Evolutionary conservation across 371 early-diverging fungal species (phyloP), one percentile per base, ranked within the genome.

Genomic region (Apophysomyces ossiformis): DNA sequence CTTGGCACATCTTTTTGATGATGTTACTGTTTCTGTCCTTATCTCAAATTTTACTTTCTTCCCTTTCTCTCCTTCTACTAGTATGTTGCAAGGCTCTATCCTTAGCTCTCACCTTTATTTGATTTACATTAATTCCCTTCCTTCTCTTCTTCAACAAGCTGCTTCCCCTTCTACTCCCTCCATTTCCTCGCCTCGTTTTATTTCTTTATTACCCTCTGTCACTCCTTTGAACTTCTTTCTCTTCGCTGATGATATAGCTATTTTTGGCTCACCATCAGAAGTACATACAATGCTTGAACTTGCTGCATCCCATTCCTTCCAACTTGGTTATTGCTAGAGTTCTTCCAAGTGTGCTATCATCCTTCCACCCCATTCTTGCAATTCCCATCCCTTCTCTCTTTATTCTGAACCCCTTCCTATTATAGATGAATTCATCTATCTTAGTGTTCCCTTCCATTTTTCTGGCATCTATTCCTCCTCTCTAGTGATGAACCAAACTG

Each of bases 61-160:
- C 7, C 45, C 58, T 13, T 68, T 73, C 44, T 12, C 15, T 5
- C 74, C 72, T 0, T 6, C 9, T n/a, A 68, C 70, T 7, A 70
- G 77, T 13, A 72, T 70, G 0, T 57, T 77, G 0, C 72, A 72
- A 61, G 72, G 1, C n/a, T 77, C 69, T 0, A 61, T 72, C 0
- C 61, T 76, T 67, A 65, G 8, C 72, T 73, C 0, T n/a, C 50
- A 47, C 15, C 21, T 76, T 1, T 76, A 76, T 39, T 72, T 69
- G 0, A 37, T 68, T 2, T 76, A 72, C 35, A 76, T 76, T 5
- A 70, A 72, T n/a, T 38, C 63, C 1, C 64, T 76, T 1, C 73
- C 65, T 2, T 5, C 9, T 0, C 39, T 62, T 7, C 63, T 69
- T 15, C 69, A 71, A 11, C 26, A 8, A 7, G 65, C 64, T 4